Base-by-base conservation (phyloP, 805 yeast genomes). In the Ogataea minuta region DNA sequence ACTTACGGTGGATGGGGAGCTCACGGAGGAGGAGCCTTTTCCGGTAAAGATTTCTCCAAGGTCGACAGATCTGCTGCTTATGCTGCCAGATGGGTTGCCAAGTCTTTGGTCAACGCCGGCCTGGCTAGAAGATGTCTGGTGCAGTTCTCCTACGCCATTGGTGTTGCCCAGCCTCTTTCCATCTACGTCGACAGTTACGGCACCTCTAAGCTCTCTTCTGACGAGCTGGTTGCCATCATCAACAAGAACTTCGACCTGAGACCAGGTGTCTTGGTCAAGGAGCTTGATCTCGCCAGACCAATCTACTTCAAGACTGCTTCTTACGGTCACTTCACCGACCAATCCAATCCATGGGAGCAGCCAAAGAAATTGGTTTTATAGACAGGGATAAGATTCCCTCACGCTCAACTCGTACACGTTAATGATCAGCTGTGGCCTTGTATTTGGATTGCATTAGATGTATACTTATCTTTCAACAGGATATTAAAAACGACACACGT, bases 1-100 rank as follows among this genome's bases (percentile, higher is more conserved):
- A 95, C 99, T 53, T 93, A 93, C 76, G 99, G 99, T 77, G 99
- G 99, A 63, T 95, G 99, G 95, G 97, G 99, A 73, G 98, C 99
- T 63, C 99, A 93, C 79, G 99, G 99, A 74, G 99, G 99, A 79
- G 99, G 99, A 79, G 99, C 99, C 52, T 93, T 93, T 89, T 85
- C 96, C 52, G 99, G 99, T 72, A 93, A 93, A 79, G 99, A 93
- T 73, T 93, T 87, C 86, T 88, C 97, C 68, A 93, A 93, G 80
- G 99, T 93, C 63, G 99, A 93, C 72, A 87, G 99, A 77, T 91
- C 98, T 52, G 99, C 99, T 66, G 99, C 99, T 56, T 93, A 93
- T 68, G 97, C 99, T 63, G 99, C 99, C 60, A 89, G 99, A 78
- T 93, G 99, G 99, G 97, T 93, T 60, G 99, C 99, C 68, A 93